These are phyloP conservation scores for Colletotrichum salicis DNA, from an alignment of 2,329 filamentous ascomycete species.

Conservation along the genomic window DNA sequence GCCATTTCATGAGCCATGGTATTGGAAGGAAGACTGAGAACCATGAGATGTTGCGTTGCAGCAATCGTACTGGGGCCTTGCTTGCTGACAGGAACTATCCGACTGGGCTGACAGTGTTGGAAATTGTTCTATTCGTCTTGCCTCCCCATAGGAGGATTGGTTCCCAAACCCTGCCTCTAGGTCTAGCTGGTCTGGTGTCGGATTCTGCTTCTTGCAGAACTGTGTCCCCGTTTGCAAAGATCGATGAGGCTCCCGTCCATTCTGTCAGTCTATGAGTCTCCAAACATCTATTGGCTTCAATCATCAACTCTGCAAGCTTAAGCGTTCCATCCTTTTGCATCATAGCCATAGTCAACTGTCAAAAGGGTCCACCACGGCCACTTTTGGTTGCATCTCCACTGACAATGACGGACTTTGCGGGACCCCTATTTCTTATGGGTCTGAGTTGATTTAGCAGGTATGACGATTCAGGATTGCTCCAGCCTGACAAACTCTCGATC, in stretches of 20 bases:
- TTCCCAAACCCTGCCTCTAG: not conserved
- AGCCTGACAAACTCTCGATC: not conserved
- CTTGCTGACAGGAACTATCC: slow-evolving; percentile 20
- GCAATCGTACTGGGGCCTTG: slow-evolving; percentile 15
- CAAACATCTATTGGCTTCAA: not conserved
- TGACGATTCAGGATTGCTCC: not conserved
- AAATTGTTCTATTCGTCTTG: not conserved
- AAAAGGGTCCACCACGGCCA: not conserved
- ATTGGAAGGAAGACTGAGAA: slow-evolving; percentile 1
- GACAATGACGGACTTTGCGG: not conserved
- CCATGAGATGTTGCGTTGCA: not conserved
- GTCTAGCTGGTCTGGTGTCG: not conserved
- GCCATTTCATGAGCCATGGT: slow-evolving; percentile 9
- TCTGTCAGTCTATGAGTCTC: not conserved
- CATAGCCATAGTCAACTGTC: not conserved
- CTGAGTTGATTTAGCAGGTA: not conserved
- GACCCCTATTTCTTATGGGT: not conserved
- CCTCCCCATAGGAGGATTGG: not conserved
- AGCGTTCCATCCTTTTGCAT: slow-evolving; percentile 18
- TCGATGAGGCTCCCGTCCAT: not conserved
- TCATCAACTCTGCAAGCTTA: not conserved
- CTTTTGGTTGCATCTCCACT: not conserved
- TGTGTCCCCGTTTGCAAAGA: not conserved
- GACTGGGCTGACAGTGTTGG: not conserved
- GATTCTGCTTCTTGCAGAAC: slow-evolving; percentile 10